phyloP scores from a whole-genome alignment of 129 eudicot genomes.

The Dittrichia graveolens region DNA sequence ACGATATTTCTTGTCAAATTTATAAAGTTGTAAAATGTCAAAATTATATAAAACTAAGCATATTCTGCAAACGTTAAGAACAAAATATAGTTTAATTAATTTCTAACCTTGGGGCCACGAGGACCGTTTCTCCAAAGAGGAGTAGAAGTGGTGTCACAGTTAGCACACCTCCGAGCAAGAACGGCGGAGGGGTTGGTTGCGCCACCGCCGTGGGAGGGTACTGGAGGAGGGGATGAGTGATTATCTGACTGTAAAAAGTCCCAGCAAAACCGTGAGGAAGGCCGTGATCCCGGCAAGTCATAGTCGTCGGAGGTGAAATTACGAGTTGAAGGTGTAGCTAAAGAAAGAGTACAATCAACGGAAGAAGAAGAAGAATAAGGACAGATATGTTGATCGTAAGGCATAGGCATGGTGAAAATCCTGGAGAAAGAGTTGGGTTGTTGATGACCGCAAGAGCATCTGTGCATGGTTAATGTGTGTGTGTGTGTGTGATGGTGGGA shows the following conservation, averaged over 20 bases:
- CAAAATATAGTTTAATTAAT: neutral
- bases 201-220: slow-evolving; percentile 26
- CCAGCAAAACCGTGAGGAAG: slow-evolving; percentile 71
- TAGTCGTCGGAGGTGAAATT: slow-evolving; percentile 11
- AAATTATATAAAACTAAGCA: no score
- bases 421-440: slow-evolving; percentile 48
- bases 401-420: slow-evolving; percentile 52
- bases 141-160: slow-evolving; percentile 97
- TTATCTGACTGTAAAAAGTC: slow-evolving; percentile 53
- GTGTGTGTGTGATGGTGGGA: slow-evolving; percentile 1
- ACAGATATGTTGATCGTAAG: slow-evolving; percentile 45
- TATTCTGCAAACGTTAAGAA: no score
- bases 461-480: slow-evolving; percentile 28
- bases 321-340: slow-evolving; percentile 78
- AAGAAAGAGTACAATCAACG: slow-evolving; percentile 91
- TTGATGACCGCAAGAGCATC: slow-evolving; percentile 44
- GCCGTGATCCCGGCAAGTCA: slow-evolving; percentile 27
- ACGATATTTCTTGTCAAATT: no score
- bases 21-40: no score
- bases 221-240: slow-evolving; percentile 27
- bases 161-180: slow-evolving; percentile 84
- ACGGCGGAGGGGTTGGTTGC: slow-evolving; percentile 20
- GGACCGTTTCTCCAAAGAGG: slow-evolving; percentile 99
- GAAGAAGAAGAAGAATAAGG: slow-evolving; percentile 46
- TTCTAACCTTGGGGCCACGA: slow-evolving; percentile 85